Conservation (phyloP, 2,329 filamentous ascomycete genomes). For the Verticillium alfalfae region DNA sequence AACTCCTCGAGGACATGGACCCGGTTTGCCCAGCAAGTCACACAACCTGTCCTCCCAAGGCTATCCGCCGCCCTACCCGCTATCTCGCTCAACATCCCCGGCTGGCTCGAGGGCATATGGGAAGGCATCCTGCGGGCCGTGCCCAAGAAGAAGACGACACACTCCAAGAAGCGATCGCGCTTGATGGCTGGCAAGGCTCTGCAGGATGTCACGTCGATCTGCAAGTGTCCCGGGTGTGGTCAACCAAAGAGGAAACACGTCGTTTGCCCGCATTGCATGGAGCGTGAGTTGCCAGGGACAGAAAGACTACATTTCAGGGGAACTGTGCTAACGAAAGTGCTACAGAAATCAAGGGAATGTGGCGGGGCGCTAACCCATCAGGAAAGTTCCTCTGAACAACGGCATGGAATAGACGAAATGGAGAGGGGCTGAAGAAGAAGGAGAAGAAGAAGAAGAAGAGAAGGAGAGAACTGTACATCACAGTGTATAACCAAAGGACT, state of each 20-base stretch:
- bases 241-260: slow-evolving; percentile 82
- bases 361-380: slow-evolving; percentile 30
- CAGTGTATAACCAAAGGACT: background rate
- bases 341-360: slow-evolving; percentile 40
- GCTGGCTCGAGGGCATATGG: slow-evolving; percentile 78
- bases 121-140: slow-evolving; percentile 87
- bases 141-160: slow-evolving; percentile 97
- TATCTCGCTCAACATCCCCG: slow-evolving; percentile 49
- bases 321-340: slow-evolving; percentile 10
- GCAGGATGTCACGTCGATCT: slow-evolving; percentile 82
- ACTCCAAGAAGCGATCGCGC: slow-evolving; percentile 88
- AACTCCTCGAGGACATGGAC: slow-evolving; percentile 35
- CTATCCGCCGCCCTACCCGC: slow-evolving; percentile 55
- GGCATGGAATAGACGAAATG: background rate
- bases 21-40: slow-evolving; percentile 38
- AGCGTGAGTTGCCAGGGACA: slow-evolving; percentile 51
- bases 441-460: background rate
- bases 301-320: background rate
- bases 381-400: slow-evolving; percentile 22
- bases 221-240: slow-evolving; percentile 86
- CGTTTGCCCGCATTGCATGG: slow-evolving; percentile 80
- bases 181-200: slow-evolving; percentile 94
- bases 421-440: background rate
- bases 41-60: slow-evolving; percentile 44
- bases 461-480: slow-evolving; percentile 1